phyloP scores from a whole-genome alignment of 1,284 basidiomycete species.

The Boletus semigastroideus region DNA sequence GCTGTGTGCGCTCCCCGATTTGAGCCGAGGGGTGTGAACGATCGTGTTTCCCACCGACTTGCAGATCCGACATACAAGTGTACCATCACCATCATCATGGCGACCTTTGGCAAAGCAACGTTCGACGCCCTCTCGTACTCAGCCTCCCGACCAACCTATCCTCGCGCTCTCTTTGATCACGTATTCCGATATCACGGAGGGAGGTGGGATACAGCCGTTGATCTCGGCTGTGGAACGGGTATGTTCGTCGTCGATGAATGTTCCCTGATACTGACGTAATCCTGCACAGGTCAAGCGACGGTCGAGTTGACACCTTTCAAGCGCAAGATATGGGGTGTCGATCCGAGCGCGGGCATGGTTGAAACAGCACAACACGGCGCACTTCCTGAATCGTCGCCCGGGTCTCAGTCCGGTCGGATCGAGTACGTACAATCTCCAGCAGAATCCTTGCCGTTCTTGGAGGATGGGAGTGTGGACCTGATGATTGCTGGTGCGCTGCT shows the following conservation, averaged over 20 bases:
- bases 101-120: conserved; percentile 62
- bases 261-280: background rate
- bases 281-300: conserved; percentile 61
- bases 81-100: conserved; percentile 41
- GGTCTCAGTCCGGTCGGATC: conserved; percentile 22
- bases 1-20: too few relatives aligned
- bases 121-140: conserved; percentile 70
- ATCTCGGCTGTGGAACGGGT: conserved; percentile 86
- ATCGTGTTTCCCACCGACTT: too few relatives aligned
- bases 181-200: conserved; percentile 59
- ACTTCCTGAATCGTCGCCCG: conserved; percentile 12
- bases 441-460: conserved; percentile 56
- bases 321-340: conserved; percentile 60
- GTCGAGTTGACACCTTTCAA: conserved; percentile 60
- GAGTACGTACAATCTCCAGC: conserved; percentile 53
- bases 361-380: conserved; percentile 49
- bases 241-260: background rate
- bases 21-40: too few relatives aligned
- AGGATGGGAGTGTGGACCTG: conserved; percentile 66
- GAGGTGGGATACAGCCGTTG: conserved; percentile 59
- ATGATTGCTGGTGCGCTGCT: conserved; percentile 59
- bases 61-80: too few relatives aligned
- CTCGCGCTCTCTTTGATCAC: conserved; percentile 58
- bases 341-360: conserved; percentile 78
- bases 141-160: conserved; percentile 66